Conservation (phyloP, 169 alveolate species). For the Cryptosporidium parvum region DNA sequence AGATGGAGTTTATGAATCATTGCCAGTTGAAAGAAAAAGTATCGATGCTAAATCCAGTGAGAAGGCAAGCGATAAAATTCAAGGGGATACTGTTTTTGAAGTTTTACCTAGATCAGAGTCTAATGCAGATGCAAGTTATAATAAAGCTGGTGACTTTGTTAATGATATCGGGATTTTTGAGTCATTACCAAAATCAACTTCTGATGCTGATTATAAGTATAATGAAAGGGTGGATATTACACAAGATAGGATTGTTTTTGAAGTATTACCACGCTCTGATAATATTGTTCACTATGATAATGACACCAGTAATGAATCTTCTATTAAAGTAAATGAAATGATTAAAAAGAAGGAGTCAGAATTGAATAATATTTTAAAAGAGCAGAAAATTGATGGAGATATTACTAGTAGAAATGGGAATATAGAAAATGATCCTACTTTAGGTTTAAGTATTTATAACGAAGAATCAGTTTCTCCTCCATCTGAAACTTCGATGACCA, state of each 20-base stretch:
- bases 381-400: background rate
- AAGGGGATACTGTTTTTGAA: constrained; percentile 21
- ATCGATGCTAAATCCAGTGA: constrained; percentile 62
- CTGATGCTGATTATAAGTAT: constrained; percentile 55
- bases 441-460: constrained; percentile 4
- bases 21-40: constrained; percentile 23
- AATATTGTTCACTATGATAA: background rate
- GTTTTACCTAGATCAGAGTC: constrained; percentile 66
- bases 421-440: constrained; percentile 1
- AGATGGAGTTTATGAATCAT: constrained; percentile 46
- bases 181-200: constrained; percentile 19
- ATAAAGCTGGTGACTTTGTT: background rate
- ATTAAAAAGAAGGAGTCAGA: constrained; percentile 6
- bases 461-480: constrained; percentile 68
- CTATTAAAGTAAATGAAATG: constrained; percentile 12
- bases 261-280: constrained; percentile 33
- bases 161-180: constrained; percentile 28
- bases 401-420: background rate
- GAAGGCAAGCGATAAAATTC: background rate
- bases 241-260: constrained; percentile 31
- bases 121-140: constrained; percentile 69
- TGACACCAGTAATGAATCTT: background rate
- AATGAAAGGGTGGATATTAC: constrained; percentile 11
- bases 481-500: constrained; percentile 56
- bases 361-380: background rate